Percentiles rank a stretch among this genome's conserved stretches.
These are phyloP conservation scores for Benincasa hispida DNA, from an alignment of 306 rosid genomes.

Conservation along the genomic window DNA sequence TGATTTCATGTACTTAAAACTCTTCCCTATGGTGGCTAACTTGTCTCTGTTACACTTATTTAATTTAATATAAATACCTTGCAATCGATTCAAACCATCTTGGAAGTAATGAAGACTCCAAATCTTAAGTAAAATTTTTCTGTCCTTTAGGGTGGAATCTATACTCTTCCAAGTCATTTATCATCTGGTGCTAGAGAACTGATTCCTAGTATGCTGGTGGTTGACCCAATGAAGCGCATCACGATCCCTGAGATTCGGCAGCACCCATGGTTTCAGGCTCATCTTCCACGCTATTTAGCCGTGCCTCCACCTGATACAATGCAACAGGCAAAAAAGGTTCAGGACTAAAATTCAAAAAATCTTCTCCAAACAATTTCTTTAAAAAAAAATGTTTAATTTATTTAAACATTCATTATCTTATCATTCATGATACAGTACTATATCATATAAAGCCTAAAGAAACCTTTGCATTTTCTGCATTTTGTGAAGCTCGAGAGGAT, in stretches of 20 bases:
- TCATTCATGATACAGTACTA: not conserved
- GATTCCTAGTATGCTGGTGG: constrained; percentile 91
- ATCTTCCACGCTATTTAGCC: constrained; percentile 82
- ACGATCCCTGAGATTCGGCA: constrained; percentile 91
- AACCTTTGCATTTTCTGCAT: not conserved
- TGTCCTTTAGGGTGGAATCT: constrained; percentile 71
- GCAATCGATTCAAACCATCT: not conserved
- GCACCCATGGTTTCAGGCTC: constrained; percentile 90
- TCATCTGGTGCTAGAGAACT: constrained; percentile 87
- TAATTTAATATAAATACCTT: not conserved
- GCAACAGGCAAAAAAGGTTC: constrained; percentile 87
- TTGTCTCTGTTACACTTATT: not conserved
- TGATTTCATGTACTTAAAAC: not conserved
- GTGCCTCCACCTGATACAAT: constrained; percentile 86
- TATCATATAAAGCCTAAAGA: not conserved
- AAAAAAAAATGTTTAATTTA: not conserved
- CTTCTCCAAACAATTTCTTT: not conserved
- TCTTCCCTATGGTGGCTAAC: not conserved
- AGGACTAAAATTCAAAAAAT: not conserved
- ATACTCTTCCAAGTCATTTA: constrained; percentile 92
- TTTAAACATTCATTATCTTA: not conserved
- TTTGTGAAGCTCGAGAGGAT: not conserved
- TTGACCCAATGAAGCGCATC: constrained; percentile 93
- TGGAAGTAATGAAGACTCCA: not conserved
- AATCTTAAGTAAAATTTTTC: not conserved